Conservation (phyloP, 2,329 filamentous ascomycete genomes). For the Paracamarosporium sp. region DNA sequence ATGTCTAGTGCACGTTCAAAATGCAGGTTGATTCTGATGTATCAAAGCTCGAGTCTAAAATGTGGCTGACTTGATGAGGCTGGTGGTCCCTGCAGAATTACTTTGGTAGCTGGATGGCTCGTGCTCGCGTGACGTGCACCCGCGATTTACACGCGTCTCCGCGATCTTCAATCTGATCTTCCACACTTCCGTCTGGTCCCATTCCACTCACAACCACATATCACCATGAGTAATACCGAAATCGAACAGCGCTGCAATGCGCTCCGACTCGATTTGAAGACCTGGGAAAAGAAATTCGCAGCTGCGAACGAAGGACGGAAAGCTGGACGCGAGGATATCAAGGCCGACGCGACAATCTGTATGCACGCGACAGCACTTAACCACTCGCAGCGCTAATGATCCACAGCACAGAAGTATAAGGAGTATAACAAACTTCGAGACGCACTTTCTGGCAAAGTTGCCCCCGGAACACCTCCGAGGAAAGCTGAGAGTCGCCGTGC, state of each 20-base stretch:
- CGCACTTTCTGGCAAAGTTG: constrained; percentile 31
- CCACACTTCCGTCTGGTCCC: constrained; percentile 17
- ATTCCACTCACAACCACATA: constrained; percentile 16
- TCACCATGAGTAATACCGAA: constrained; percentile 36
- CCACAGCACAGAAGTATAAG: constrained; percentile 74
- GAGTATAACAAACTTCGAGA: constrained; percentile 71
- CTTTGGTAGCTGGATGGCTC: constrained; percentile 7
- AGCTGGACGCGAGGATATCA: constrained; percentile 77
- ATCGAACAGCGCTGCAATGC: constrained; percentile 76
- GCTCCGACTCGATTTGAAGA: constrained; percentile 77
- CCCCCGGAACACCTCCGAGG: constrained; percentile 43
- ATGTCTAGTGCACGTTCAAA: constrained; percentile 36
- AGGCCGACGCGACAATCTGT: constrained; percentile 75
- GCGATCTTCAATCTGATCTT: constrained; percentile 30
- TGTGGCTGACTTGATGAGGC: constrained; percentile 18
- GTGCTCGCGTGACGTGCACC: constrained; percentile 30
- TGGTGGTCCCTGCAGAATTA: constrained; percentile 22
- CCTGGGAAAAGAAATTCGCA: constrained; percentile 75
- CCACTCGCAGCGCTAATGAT: constrained; percentile 16
- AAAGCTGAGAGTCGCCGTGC: constrained; percentile 28
- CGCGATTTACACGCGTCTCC: constrained; percentile 32
- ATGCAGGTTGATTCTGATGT: constrained; percentile 19
- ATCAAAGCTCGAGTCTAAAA: constrained; percentile 1
- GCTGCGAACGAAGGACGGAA: constrained; percentile 69
- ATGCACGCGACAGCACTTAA: constrained; percentile 32